Base-by-base conservation (phyloP, 768 basidiomycete species). In the Rhodotorula taiwanensis region DNA sequence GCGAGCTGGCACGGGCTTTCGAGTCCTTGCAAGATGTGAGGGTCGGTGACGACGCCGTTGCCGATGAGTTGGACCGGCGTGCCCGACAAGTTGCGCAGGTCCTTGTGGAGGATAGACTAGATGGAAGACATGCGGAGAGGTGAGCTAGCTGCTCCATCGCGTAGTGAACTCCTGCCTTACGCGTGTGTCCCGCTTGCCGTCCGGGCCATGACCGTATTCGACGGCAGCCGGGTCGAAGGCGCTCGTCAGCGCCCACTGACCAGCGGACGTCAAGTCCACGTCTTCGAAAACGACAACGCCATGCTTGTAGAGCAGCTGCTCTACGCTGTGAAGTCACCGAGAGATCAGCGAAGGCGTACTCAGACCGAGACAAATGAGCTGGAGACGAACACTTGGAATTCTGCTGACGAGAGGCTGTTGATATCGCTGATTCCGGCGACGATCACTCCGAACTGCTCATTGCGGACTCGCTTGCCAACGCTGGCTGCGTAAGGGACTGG, bases 31-130 rank as follows among this genome's bases (percentile, higher is more conserved):
- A 60, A 41, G 44, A 73, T 55, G 41, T 36, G 47, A 2, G 48
- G 43, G 31, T 73, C 69, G 15, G 43, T 53, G 20, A 66, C 58
- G 0, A 77, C 82, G 11, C 91, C 90, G 72, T 92, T 91, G 13
- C 90, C 90, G 72, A 93, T 92, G 57, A 93, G 83, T 74, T 94
- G 91, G 2, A 94, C 91, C 73, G 92, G 88, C 2, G 88, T 88
- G 2, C 85, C 81, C 1, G 91, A 89, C 64, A 94, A 89, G 43
- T 88, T 91, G 79, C 90, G 93, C 71, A 92, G 82, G 74, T 91
- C 87, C 0, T 89, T 87, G 73, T 90, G 88, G 6, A 69, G 58
- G 39, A 68, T 67, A 3, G 51, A 54, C 56, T 43, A 16, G 10
- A n/a, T n/a, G n/a, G n/a, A n/a, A n/a, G n/a, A n/a, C n/a, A n/a